Evolutionary conservation across 768 basidiomycete species (phyloP), one percentile per base, ranked within the genome.

Genomic region (Russula ochroleuca): DNA sequence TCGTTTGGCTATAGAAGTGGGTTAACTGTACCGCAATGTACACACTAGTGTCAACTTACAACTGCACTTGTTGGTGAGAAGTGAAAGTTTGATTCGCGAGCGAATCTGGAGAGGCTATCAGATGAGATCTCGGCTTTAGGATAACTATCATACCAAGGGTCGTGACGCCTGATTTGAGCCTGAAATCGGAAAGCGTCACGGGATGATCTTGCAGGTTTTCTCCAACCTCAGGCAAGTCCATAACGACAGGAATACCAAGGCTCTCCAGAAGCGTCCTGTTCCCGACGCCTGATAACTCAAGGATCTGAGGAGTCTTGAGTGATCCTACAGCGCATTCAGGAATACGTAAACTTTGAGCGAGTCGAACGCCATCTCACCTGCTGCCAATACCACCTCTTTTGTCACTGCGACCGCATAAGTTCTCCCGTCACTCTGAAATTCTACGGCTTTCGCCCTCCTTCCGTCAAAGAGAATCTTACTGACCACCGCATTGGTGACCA

Each of bases 201-300:
- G 63, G 66, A 21, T 67, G 67, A 41, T 68, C 67, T 51, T 63
- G 67, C 38, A 68, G 28, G 35, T 68, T 68, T 49, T 68, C 67
- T 47, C 61, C 58, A 33, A 68, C 47, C 55, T 65, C 66, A 11
- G 67, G 67, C 35, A 68, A 47, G 58, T 67, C 65, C 28, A 68
- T n/a, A 21, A 66, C 38, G 49, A 68, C 58, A 53, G 65, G 61
- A 43, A 68, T 63, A 5, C 59, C 49, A 17, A 66, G 40, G 38
- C 47, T 59, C 48, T 67, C 67, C 31, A 68, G 43, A 35, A 66
- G 40, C 3, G 61, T 50, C 58, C 52, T 57, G 2, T 67, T 63
- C 5, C 67, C 65, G 15, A 68, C 53, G 8, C 67, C 67, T 0
- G 65, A 68, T 31, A 66, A 35, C 37, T 68, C 67, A 3, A 68